Evolutionary conservation across 2,329 filamentous ascomycete species (phyloP).

Genomic region (Colletotrichum cuscutae): DNA sequence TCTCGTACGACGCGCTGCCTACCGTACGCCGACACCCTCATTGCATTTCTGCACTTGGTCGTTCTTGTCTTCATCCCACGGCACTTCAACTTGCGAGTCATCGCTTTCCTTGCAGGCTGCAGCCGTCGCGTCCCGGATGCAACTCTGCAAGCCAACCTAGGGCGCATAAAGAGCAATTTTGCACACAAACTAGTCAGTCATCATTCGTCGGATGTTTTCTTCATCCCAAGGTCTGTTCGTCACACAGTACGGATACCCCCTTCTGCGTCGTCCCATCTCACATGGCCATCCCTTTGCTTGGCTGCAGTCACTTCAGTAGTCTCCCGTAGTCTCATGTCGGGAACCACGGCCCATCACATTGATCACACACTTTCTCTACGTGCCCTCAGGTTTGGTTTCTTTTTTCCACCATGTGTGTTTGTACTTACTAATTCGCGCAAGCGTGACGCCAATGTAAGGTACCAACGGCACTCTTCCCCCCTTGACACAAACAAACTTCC

Average conservation of each 20-base stretch:
- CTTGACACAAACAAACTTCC: background rate
- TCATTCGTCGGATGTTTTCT: background rate
- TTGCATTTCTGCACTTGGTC: background rate
- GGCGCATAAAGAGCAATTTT: background rate
- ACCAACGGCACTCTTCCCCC: background rate
- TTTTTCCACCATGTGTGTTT: background rate
- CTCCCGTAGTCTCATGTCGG: background rate
- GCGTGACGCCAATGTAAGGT: background rate
- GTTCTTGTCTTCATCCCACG: conserved; percentile 5
- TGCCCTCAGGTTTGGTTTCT: background rate
- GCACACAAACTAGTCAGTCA: background rate
- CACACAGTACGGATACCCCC: background rate
- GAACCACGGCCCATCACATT: background rate
- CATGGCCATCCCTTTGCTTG: background rate
- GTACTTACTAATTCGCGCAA: background rate
- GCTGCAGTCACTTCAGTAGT: background rate
- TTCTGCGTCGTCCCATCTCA: background rate
- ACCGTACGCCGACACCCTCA: background rate
- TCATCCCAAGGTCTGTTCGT: background rate
- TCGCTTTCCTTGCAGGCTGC: background rate
- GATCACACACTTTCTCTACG: background rate
- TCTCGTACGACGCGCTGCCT: conserved; percentile 5
- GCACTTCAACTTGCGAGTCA: background rate
- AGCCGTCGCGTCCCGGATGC: background rate
- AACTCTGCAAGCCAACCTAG: background rate